Percentiles rank a stretch among this genome's conserved stretches.
These are phyloP conservation scores for Camillea tinctor DNA, from an alignment of 2,329 filamentous ascomycete species.

Conservation along the genomic window DNA sequence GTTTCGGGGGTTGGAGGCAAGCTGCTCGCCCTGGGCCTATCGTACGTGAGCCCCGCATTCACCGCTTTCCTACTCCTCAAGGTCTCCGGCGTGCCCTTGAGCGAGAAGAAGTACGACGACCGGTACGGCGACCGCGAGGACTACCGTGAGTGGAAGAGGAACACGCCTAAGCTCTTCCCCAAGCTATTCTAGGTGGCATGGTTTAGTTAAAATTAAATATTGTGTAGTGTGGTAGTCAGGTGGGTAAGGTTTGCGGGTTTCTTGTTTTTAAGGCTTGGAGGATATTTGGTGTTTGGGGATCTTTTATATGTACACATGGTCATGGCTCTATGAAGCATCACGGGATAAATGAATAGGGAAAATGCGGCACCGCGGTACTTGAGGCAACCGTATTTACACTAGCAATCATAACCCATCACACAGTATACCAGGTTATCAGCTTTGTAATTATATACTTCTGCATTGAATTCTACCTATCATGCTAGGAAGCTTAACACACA, in stretches of 20 bases:
- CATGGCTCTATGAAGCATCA: no score
- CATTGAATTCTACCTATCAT: not conserved
- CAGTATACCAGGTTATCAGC: not conserved
- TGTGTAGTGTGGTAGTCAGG: no score
- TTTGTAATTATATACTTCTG: not conserved
- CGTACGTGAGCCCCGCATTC: constrained; percentile 62
- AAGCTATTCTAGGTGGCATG: constrained; percentile 53
- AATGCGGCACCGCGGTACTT: no score
- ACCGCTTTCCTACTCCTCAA: constrained; percentile 62
- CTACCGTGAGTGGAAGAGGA: constrained; percentile 66
- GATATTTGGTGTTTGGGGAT: no score
- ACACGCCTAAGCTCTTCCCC: constrained; percentile 63
- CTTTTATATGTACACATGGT: no score
- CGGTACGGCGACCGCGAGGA: constrained; percentile 62
- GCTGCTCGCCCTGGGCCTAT: constrained; percentile 40
- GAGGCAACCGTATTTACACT: no score
- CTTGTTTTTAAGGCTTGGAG: no score
- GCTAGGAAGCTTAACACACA: not conserved
- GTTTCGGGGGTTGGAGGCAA: constrained; percentile 42
- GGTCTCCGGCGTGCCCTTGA: constrained; percentile 63
- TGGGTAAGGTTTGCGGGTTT: no score
- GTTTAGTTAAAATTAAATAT: no score
- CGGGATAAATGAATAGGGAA: no score
- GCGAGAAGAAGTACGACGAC: constrained; percentile 68
- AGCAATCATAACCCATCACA: not conserved